These are phyloP conservation scores for Candida incommunis DNA, from an alignment of 805 yeast genomes.

Conservation along the genomic window DNA sequence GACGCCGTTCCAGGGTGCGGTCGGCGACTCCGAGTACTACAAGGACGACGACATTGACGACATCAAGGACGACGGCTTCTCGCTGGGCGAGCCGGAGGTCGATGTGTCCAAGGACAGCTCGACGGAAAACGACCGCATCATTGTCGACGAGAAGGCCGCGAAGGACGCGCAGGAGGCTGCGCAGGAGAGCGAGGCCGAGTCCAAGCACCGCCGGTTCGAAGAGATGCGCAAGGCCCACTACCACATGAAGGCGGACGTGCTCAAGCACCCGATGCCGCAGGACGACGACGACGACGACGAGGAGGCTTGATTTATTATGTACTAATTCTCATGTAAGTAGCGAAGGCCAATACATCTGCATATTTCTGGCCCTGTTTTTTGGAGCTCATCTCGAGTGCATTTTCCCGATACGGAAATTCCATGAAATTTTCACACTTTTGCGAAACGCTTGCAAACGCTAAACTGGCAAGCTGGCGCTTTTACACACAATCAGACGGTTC, in stretches of 20 bases:
- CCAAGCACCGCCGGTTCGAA: slow-evolving; percentile 55
- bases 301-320: slow-evolving; percentile 2
- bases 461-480: too few species aligned
- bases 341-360: too few species aligned
- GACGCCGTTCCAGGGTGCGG: slow-evolving; percentile 88
- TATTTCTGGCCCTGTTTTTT: too few species aligned
- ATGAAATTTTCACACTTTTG: too few species aligned
- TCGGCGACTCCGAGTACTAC: slow-evolving; percentile 56
- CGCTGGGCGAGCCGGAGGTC: slow-evolving; percentile 19
- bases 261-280: slow-evolving; percentile 14
- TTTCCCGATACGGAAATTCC: too few species aligned
- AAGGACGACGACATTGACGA: slow-evolving; percentile 49
- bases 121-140: slow-evolving; percentile 14
- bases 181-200: slow-evolving; percentile 35
- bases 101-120: slow-evolving; percentile 10
- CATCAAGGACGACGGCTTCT: slow-evolving; percentile 20
- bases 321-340: too few species aligned
- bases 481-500: too few species aligned
- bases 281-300: slow-evolving; percentile 18
- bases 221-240: slow-evolving; percentile 72
- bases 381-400: too few species aligned
- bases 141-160: slow-evolving; percentile 8
- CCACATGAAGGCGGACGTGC: slow-evolving; percentile 28
- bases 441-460: too few species aligned
- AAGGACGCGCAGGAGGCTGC: slow-evolving; percentile 21